These are phyloP conservation scores for Durusdinium trenchii DNA, from an alignment of 73 alveolate genomes.

Conservation along the genomic window DNA sequence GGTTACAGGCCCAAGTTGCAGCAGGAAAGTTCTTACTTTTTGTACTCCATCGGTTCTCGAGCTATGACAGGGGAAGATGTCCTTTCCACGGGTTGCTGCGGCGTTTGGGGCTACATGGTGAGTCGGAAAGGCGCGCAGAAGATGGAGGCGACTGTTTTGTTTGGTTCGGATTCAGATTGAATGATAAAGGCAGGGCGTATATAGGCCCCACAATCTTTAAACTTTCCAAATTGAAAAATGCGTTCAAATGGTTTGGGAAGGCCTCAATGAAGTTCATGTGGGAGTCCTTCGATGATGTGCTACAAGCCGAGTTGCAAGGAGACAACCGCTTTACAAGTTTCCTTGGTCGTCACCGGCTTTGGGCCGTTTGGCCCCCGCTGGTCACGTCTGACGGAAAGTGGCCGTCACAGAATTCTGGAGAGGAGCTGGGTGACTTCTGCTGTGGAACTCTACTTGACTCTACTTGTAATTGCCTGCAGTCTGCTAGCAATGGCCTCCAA, in stretches of 20 bases:
- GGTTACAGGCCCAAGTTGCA: slow-evolving; percentile 54
- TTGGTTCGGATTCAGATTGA: background rate
- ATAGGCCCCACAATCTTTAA: background rate
- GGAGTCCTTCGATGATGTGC: slow-evolving; percentile 95
- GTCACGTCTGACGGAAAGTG: slow-evolving; percentile 94
- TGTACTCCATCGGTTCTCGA: slow-evolving; percentile 71
- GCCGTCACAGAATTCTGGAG: slow-evolving; percentile 91
- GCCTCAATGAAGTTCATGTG: slow-evolving; percentile 95
- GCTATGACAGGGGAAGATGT: slow-evolving; percentile 85
- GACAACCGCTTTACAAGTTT: slow-evolving; percentile 89
- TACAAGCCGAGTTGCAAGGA: slow-evolving; percentile 92
- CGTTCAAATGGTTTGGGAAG: background rate
- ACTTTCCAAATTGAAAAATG: background rate
- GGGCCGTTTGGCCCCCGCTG: slow-evolving; percentile 95
- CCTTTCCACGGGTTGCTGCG: slow-evolving; percentile 94
- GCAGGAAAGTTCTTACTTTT: slow-evolving; percentile 58
- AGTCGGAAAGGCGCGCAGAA: slow-evolving; percentile 89
- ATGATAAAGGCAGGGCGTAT: no score
- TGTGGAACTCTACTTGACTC: no score
- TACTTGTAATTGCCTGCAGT: background rate
- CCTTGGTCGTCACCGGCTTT: slow-evolving; percentile 55
- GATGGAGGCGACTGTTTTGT: slow-evolving; percentile 33
- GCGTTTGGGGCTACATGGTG: slow-evolving; percentile 94
- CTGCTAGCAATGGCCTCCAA: background rate
- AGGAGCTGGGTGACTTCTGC: background rate